Percentiles rank a stretch among this genome's conserved stretches.
Conservation (phyloP, 164 flowering plant species). For the Hamamelis virginiana region DNA sequence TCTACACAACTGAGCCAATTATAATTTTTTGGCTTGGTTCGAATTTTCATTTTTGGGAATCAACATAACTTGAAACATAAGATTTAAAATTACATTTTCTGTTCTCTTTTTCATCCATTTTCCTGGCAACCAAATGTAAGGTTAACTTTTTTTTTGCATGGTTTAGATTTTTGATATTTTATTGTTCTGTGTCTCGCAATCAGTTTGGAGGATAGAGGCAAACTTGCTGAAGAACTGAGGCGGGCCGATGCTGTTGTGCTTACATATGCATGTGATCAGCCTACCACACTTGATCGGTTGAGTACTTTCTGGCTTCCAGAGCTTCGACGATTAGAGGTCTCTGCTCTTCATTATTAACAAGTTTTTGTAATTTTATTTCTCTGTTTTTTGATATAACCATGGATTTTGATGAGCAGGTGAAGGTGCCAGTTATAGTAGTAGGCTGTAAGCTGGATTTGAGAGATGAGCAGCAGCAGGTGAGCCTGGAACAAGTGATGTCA, state of each 20-base stretch:
- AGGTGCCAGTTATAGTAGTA: conserved; percentile 51
- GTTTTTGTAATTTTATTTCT: not conserved
- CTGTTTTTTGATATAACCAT: not conserved
- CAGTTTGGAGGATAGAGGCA: conserved; percentile 64
- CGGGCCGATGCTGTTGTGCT: conserved; percentile 91
- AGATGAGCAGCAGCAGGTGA: conserved; percentile 67
- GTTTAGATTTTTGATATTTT: not conserved
- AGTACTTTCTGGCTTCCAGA: conserved; percentile 91
- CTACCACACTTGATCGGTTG: conserved; percentile 67
- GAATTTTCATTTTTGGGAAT: no score
- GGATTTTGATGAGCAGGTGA: conserved; percentile 36
- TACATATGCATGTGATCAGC: conserved; percentile 91
- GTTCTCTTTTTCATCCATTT: not conserved
- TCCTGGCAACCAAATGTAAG: not conserved
- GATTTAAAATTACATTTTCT: no score
- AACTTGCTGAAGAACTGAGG: conserved; percentile 67
- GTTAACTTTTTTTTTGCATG: not conserved
- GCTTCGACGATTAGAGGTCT: conserved; percentile 81
- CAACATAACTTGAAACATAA: no score
- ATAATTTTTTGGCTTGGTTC: no score
- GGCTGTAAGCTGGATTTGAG: conserved; percentile 86
- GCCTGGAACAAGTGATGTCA: conserved; percentile 82
- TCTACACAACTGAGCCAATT: no score
- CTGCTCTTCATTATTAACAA: no score
- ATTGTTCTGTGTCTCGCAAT: not conserved